Evolutionary conservation across 2,329 filamentous ascomycete genomes (phyloP).

Genomic region (Ophiobolus disseminans): DNA sequence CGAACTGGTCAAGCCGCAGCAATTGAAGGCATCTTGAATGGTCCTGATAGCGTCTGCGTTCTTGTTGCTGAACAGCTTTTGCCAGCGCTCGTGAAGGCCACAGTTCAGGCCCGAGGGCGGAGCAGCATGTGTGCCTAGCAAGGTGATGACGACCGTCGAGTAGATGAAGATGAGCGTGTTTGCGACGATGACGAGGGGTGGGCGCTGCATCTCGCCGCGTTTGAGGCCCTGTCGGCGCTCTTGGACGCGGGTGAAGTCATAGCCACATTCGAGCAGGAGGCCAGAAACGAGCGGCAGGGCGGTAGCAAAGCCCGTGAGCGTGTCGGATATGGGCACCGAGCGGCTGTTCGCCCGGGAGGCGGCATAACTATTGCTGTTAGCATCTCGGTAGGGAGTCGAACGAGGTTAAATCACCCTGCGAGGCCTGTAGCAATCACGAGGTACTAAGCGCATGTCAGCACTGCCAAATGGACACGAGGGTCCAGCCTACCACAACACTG

Average conservation of each 20-base stretch:
- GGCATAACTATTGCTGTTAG: conserved; percentile 36
- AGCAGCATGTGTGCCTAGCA: conserved; percentile 53
- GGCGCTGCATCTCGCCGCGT: conserved; percentile 44
- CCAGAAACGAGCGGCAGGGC: conserved; percentile 54
- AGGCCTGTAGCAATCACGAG: conserved; percentile 51
- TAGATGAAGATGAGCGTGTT: conserved; percentile 51
- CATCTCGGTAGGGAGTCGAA: not conserved
- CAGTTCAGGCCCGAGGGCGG: conserved; percentile 57
- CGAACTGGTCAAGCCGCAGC: conserved; percentile 68
- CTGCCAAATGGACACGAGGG: not conserved
- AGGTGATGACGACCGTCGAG: conserved; percentile 53
- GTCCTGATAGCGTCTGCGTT: conserved; percentile 59
- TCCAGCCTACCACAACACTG: conserved; percentile 44
- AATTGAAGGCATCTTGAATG: conserved; percentile 71
- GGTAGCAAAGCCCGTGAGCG: conserved; percentile 51
- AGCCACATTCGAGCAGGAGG: conserved; percentile 50
- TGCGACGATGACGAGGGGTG: conserved; percentile 48
- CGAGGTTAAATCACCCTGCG: conserved; percentile 38
- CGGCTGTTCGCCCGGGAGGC: conserved; percentile 39
- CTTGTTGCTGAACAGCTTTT: conserved; percentile 59
- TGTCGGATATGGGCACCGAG: conserved; percentile 53
- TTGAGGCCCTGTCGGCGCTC: conserved; percentile 34
- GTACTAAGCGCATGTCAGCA: conserved; percentile 41
- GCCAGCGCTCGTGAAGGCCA: conserved; percentile 65
- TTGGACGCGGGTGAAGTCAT: conserved; percentile 43